phyloP scores from a whole-genome alignment of 2,329 filamentous ascomycete species.

The Leptosphaerulina australis region DNA sequence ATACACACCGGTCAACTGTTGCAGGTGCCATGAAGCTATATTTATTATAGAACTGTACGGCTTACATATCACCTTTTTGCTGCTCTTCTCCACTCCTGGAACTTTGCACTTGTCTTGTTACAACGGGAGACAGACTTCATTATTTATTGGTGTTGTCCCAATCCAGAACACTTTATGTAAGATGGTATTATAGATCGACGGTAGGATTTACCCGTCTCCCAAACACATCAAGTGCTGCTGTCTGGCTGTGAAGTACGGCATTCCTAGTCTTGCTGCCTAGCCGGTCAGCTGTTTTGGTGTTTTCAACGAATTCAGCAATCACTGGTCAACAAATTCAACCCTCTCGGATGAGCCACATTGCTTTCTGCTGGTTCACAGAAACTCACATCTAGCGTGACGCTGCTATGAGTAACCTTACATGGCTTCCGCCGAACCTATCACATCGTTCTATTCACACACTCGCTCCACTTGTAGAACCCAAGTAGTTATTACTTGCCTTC shows the following conservation, averaged over 20 bases:
- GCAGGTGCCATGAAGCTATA: too few species aligned
- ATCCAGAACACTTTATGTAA: too few species aligned
- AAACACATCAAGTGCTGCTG: too few species aligned
- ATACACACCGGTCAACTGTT: neutral
- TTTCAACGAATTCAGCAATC: neutral
- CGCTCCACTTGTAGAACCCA: neutral
- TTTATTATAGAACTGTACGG: too few species aligned
- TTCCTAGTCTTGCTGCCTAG: slow-evolving; percentile 2
- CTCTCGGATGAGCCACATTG: neutral
- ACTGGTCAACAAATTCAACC: neutral
- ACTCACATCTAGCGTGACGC: neutral
- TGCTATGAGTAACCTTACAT: neutral
- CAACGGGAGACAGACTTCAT: too few species aligned
- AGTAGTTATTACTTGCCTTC: neutral
- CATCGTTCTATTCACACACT: neutral
- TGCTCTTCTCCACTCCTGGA: too few species aligned
- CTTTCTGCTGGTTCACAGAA: neutral
- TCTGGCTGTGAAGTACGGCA: too few species aligned
- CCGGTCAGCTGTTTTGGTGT: neutral
- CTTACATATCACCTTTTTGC: too few species aligned
- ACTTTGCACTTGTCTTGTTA: too few species aligned
- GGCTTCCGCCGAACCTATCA: neutral
- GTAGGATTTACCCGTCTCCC: too few species aligned
- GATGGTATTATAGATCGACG: too few species aligned
- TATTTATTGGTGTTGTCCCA: too few species aligned